These are phyloP conservation scores for Vinca major DNA, from an alignment of 305 asterid species.

Conservation along the genomic window DNA sequence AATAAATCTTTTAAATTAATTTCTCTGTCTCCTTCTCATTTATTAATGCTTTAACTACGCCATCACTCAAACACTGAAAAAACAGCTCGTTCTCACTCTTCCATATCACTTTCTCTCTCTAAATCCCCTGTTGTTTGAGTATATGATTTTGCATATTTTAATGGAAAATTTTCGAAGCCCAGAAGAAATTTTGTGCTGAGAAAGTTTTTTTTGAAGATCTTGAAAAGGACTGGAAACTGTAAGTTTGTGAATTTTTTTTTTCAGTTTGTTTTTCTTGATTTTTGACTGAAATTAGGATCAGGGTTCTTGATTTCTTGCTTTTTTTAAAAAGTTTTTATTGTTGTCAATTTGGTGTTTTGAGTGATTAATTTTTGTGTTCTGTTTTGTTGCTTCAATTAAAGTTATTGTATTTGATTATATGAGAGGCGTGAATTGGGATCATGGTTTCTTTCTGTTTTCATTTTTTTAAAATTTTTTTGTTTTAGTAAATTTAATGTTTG, in stretches of 20 bases:
- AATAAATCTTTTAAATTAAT: too few species aligned
- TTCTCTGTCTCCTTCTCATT: conserved; percentile 35
- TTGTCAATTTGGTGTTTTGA: background rate
- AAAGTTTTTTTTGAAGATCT: conserved; percentile 10
- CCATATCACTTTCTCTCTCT: conserved; percentile 18
- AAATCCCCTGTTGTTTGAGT: background rate
- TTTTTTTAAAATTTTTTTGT: too few species aligned
- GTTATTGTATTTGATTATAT: conserved; percentile 3
- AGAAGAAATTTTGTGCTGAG: conserved; percentile 3
- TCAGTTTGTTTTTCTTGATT: background rate
- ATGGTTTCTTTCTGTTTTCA: too few species aligned
- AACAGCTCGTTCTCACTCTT: conserved; percentile 14
- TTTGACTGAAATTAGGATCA: conserved; percentile 12
- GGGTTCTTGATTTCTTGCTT: conserved; percentile 13
- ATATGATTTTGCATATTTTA: background rate
- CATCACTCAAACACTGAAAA: conserved; percentile 21
- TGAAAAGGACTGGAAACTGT: conserved; percentile 9
- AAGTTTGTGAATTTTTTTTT: conserved; percentile 5
- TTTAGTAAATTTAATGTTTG: too few species aligned
- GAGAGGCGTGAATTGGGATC: background rate
- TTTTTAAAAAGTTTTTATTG: too few species aligned
- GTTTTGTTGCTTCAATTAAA: background rate
- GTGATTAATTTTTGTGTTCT: background rate
- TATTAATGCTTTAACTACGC: conserved; percentile 38
- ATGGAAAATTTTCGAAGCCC: conserved; percentile 8